Evolutionary conservation across 169 alveolate genomes (phyloP), one percentile per base, ranked within the genome.

Genomic region (Plasmodium adleri): DNA sequence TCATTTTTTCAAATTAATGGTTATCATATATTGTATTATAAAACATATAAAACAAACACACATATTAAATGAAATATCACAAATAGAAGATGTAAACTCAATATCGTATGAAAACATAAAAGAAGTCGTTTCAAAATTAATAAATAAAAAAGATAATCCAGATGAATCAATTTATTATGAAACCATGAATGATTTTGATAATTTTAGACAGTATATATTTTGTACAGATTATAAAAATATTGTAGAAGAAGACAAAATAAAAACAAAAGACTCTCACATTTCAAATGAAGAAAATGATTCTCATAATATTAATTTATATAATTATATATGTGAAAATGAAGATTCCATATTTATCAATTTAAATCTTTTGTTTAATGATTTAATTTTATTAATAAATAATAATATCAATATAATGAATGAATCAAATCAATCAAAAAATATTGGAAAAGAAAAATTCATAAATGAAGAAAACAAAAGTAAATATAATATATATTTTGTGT

Each of bases 281-380:
- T n/a, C 1, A 9, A 24, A 12, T 15, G 49, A 56, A 60, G 22
- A n/a, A 24, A 49, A 67, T 3, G 26, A 60, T 2, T 80, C 32
- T 26, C 22, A 22, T 56, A 24, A 59, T 26, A 49, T 80, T 26
- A 24, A 28, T 12, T 72, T 86, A 72, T 47, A 43, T 49, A 59
- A 86, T 72, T 71, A 86, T 66, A 86, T 86, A 58, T 26, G 24
- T 32, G 92, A 86, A 15, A 54, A 86, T 45, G 87, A 86, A 24
- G 70, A 86, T 26, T 60, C 20, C n/a, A 49, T 86, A 45, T 17
- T 68, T 15, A 68, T 80, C 50, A 66, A 68, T 43, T 43, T 80
- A 64, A 72, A 68, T 54, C 13, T n/a, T 7, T 80, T 80, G 67
- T 80, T 80, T 63, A 60, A 32, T 59, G 28, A 70, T 17, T 45